These are phyloP conservation scores for Mucor racemosus DNA, from an alignment of 371 early-diverging fungal species.

Conservation along the genomic window DNA sequence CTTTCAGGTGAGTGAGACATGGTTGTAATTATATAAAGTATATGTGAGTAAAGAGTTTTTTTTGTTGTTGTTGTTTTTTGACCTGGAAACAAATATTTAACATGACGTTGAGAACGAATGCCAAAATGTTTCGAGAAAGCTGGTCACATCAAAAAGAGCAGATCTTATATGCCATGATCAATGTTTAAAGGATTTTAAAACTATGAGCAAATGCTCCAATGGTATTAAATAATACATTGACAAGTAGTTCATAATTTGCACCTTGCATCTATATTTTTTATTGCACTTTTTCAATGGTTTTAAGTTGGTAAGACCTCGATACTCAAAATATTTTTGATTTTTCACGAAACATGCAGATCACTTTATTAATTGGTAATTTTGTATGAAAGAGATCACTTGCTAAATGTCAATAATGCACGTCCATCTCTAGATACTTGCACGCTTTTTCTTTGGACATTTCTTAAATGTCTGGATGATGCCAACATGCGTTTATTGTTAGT, in stretches of 20 bases:
- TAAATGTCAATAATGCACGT: conserved; percentile 7
- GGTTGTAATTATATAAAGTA: conserved; percentile 4
- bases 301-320: no score
- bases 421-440: conserved; percentile 9
- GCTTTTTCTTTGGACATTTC: conserved; percentile 24
- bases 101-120: not conserved
- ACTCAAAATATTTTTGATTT: no score
- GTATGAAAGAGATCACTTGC: not conserved
- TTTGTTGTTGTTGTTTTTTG: not conserved
- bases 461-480: conserved; percentile 34
- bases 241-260: no score
- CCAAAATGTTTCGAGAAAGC: conserved; percentile 9
- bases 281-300: no score
- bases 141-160: not conserved
- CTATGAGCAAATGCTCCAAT: no score
- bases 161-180: not conserved
- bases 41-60: conserved; percentile 4
- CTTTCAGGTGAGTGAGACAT: conserved; percentile 45
- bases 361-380: no score
- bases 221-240: no score
- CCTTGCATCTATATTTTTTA: no score
- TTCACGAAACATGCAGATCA: no score
- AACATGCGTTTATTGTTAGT: conserved; percentile 24
- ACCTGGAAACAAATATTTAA: not conserved
- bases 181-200: not conserved